Evolutionary conservation across 257 asterid genomes (phyloP).

Genomic region (Linderniella brevidens): DNA sequence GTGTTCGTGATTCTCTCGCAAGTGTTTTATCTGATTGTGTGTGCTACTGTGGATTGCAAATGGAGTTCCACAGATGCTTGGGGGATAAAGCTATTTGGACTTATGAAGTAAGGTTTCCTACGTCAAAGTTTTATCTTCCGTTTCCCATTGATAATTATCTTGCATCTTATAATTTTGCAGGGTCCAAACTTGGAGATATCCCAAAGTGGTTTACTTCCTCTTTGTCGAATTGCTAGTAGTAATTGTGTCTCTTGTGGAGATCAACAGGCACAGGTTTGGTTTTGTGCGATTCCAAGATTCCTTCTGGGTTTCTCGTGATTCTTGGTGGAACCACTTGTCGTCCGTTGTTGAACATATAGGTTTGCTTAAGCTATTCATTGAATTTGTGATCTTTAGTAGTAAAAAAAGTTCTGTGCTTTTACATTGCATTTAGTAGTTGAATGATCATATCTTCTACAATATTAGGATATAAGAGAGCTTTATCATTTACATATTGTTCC

Average conservation of each 20-base stretch:
- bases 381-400: not conserved
- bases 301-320: conserved; percentile 5
- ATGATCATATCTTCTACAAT: too few species aligned
- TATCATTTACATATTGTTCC: too few species aligned
- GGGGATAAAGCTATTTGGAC: conserved; percentile 76
- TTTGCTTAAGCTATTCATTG: conserved; percentile 13
- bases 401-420: too few species aligned
- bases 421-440: too few species aligned
- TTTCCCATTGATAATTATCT: not conserved
- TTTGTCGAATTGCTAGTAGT: conserved; percentile 40
- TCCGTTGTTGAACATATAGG: conserved; percentile 67
- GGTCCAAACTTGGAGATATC: conserved; percentile 55
- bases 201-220: conserved; percentile 46
- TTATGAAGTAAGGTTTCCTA: conserved; percentile 46
- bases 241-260: conserved; percentile 45
- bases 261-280: conserved; percentile 37
- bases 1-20: conserved; percentile 39
- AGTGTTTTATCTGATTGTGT: conserved; percentile 37
- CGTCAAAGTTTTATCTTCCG: conserved; percentile 4
- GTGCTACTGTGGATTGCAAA: conserved; percentile 33
- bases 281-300: conserved; percentile 38
- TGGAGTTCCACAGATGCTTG: conserved; percentile 38
- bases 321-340: conserved; percentile 38
- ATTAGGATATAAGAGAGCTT: too few species aligned
- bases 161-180: conserved; percentile 35